Evolutionary conservation across 129 eudicot genomes (phyloP), one percentile per base, ranked within the genome.

Genomic region (Ambrosia artemisiifolia): DNA sequence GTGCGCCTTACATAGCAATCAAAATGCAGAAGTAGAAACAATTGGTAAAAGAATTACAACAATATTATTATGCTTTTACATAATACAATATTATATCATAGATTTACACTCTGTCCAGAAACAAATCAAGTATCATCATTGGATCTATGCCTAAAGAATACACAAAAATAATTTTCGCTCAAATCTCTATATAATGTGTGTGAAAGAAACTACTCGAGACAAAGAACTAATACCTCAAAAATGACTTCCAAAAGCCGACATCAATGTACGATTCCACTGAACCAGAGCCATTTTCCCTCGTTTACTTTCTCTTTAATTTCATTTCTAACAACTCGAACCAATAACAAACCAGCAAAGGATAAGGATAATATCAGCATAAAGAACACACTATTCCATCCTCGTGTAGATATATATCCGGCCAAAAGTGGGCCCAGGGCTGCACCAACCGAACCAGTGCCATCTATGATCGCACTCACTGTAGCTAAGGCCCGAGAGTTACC

Each of bases 381-480:
- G 71, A 93, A 93, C 44, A 89, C 96, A 40, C 84, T 85, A 61
- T 93, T 89, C 98, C 96, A 89, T 63, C 98, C 96, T 81, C 85
- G 78, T 28, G 96, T 83, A 11, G 96, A 93, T 50, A 93, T 89
- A 79, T 89, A 93, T 34, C 98, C 98, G 3, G 95, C 96, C 51
- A 93, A 74, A 89, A 93, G 92, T 4, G 98, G 98, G 16, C 98
- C 98, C 46, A 93, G 72, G 59, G 96, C 96, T 35, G 95, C 98
- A 65, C 98, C 98, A 61, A 89, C 91, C 38, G 98, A 89, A 54
- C 98, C 96, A 16, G 98, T 93, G 36, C 96, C 98, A 82, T 93
- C 98, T 46, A 93, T 89, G 34, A 93, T 93, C 17, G 98, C 98
- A 33, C 92, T 85, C 10, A 93, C 98, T 1, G 98, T 93, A 61